These are phyloP conservation scores for Acorus gramineus DNA, from an alignment of 106 monocot species.

Conservation along the genomic window DNA sequence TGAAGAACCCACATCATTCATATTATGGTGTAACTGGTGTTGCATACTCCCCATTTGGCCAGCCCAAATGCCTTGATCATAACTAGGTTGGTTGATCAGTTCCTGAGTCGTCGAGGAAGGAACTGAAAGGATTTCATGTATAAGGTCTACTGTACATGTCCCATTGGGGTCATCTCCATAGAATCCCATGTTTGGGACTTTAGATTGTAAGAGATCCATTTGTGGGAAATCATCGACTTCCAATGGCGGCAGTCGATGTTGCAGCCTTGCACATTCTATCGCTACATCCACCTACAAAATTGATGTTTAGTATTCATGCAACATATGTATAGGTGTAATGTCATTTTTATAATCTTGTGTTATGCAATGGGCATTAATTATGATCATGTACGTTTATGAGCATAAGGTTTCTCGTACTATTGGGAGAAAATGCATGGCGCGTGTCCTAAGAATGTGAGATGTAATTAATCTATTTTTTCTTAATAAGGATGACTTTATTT, in stretches of 20 bases:
- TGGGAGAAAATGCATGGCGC: too few relatives aligned
- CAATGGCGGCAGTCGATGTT: conserved; percentile 66
- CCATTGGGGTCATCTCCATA: conserved; percentile 12
- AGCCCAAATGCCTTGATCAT: conserved; percentile 29
- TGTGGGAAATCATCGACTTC: conserved; percentile 63
- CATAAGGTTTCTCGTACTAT: too few relatives aligned
- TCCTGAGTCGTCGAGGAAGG: conserved; percentile 55
- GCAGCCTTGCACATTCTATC: conserved; percentile 76
- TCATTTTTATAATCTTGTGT: too few relatives aligned
- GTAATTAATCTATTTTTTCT: too few relatives aligned
- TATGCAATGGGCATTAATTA: too few relatives aligned
- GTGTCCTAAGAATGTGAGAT: too few relatives aligned
- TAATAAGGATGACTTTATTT: too few relatives aligned
- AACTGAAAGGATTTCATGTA: conserved; percentile 63
- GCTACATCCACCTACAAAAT: conserved; percentile 65
- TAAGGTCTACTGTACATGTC: conserved; percentile 17
- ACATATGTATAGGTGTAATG: too few relatives aligned
- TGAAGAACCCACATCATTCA: conserved; percentile 12
- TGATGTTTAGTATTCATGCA: too few relatives aligned
- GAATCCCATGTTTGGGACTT: conserved; percentile 13
- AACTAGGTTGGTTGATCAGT: conserved; percentile 37
- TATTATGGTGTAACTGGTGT: background rate
- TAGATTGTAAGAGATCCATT: conserved; percentile 25
- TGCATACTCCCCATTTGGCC: background rate
- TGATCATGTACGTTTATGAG: too few relatives aligned